phyloP scores from a whole-genome alignment of 106 monocot genomes.

The Platanthera zijinensis region DNA sequence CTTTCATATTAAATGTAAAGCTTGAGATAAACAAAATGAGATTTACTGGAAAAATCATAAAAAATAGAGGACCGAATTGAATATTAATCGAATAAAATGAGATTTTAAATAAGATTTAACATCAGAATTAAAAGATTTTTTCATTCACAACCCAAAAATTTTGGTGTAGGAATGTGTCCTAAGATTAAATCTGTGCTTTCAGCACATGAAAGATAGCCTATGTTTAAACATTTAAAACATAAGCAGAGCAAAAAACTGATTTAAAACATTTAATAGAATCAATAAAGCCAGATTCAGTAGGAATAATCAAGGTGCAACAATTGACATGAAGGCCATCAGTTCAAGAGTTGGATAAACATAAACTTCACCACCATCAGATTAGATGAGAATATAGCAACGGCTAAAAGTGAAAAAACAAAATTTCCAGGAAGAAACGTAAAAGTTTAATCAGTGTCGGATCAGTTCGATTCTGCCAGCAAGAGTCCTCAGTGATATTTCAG shows the following conservation, averaged over 20 bases:
- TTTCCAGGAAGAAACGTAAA: background rate
- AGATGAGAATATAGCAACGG: background rate
- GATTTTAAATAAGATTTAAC: background rate
- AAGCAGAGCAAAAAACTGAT: background rate
- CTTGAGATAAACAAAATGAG: background rate
- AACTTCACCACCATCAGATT: conserved; percentile 20
- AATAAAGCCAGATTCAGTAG: conserved; percentile 13
- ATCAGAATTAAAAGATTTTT: conserved; percentile 1
- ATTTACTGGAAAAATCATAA: background rate
- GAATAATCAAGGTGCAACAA: no score
- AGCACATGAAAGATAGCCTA: conserved; percentile 13
- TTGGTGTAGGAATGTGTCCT: conserved; percentile 48
- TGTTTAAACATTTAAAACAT: background rate
- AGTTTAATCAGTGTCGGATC: conserved; percentile 18
- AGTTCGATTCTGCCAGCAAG: conserved; percentile 35
- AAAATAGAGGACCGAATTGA: background rate
- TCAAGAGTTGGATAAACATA: conserved; percentile 31
- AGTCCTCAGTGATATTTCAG: conserved; percentile 18
- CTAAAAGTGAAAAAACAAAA: background rate
- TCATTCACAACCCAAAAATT: conserved; percentile 21
- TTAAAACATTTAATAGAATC: background rate
- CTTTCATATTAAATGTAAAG: no score
- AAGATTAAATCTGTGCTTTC: conserved; percentile 27
- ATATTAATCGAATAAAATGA: background rate
- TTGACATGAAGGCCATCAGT: conserved; percentile 5